These are phyloP conservation scores for Kodamaea ohmeri DNA, from an alignment of 1,139 yeast genomes.

Conservation along the genomic window DNA sequence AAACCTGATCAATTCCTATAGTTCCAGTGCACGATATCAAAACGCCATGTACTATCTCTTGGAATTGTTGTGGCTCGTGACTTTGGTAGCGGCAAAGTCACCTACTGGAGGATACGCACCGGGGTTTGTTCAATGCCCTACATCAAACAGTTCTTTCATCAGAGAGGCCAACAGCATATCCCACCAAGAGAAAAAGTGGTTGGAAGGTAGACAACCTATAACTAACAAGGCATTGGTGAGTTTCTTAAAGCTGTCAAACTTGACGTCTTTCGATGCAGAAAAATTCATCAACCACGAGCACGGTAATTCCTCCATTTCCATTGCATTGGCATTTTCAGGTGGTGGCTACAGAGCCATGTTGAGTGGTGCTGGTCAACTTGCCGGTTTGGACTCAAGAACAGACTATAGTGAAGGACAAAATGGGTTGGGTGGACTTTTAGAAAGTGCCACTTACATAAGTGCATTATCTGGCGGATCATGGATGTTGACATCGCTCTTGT, in stretches of 20 bases:
- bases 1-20: background rate
- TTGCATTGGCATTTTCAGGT: conserved; percentile 82
- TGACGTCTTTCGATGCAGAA: conserved; percentile 57
- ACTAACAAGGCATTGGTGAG: conserved; percentile 53
- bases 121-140: conserved; percentile 56
- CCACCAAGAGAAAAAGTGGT: conserved; percentile 37
- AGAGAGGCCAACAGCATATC: conserved; percentile 37
- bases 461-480: conserved; percentile 44
- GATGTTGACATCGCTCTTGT: conserved; percentile 34
- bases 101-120: conserved; percentile 51
- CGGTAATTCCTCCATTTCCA: conserved; percentile 39
- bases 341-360: conserved; percentile 95
- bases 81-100: conserved; percentile 7
- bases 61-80: conserved; percentile 2
- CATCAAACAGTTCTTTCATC: conserved; percentile 19
- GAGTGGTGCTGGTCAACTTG: conserved; percentile 80
- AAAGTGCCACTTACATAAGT: conserved; percentile 35
- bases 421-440: conserved; percentile 50
- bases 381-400: conserved; percentile 79
- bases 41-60: background rate
- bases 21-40: background rate
- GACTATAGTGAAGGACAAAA: conserved; percentile 44
- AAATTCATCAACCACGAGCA: conserved; percentile 39
- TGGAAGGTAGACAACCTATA: conserved; percentile 46
- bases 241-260: conserved; percentile 56